Percentiles rank a stretch among this genome's conserved stretches.
Conservation (phyloP, 2,329 filamentous ascomycete species). For the Diplocarpon mali region DNA sequence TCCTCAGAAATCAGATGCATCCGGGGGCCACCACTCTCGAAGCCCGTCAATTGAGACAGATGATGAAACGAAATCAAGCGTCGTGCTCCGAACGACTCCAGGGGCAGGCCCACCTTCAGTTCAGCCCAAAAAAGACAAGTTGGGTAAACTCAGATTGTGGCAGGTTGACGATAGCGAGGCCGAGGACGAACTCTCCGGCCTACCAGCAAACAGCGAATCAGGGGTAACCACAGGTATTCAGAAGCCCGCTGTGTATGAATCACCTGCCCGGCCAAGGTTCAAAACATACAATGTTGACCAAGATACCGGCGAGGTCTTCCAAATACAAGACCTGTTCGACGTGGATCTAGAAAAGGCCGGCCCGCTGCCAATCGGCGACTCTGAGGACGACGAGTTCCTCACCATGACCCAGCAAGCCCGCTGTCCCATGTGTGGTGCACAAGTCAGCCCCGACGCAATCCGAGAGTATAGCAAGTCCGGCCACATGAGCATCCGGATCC, state of each 20-base stretch:
- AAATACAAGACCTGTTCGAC: slow-evolving; percentile 4
- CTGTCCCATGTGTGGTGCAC: slow-evolving; percentile 58
- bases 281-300: slow-evolving; percentile 4
- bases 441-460: slow-evolving; percentile 45
- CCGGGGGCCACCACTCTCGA: too few species aligned
- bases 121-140: too few species aligned
- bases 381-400: slow-evolving; percentile 18
- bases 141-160: too few species aligned
- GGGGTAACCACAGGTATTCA: background rate
- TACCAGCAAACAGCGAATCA: too few species aligned
- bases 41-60: too few species aligned
- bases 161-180: too few species aligned
- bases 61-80: too few species aligned
- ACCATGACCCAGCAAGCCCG: slow-evolving; percentile 18
- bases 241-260: background rate
- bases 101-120: too few species aligned
- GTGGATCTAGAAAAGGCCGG: background rate
- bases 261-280: slow-evolving; percentile 9
- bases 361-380: background rate
- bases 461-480: slow-evolving; percentile 41
- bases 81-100: too few species aligned
- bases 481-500: slow-evolving; percentile 44
- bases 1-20: too few species aligned
- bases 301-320: slow-evolving; percentile 5
- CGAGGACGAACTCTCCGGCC: too few species aligned